Evolutionary conservation across 768 basidiomycete genomes (phyloP).

Genomic region (Imleria badia): DNA sequence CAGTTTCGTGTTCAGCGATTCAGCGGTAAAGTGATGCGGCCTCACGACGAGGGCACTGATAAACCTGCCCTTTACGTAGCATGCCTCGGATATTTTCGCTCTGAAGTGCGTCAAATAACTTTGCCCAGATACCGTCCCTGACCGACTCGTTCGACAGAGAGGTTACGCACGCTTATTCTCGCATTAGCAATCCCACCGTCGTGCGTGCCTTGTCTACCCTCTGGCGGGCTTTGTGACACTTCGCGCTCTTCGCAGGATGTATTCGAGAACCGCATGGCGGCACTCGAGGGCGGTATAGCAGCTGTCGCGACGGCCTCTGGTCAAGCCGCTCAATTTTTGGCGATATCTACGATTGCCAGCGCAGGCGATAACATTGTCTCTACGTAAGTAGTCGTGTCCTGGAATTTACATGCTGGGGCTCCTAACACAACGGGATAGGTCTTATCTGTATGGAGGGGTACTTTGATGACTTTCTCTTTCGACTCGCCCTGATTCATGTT

Average conservation of each 20-base stretch:
- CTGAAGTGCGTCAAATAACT: conserved; percentile 3
- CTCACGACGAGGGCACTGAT: too few relatives aligned
- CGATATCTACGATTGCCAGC: conserved; percentile 58
- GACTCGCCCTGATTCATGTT: not conserved
- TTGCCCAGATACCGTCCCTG: not conserved
- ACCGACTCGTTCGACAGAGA: conserved; percentile 1
- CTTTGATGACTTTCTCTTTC: not conserved
- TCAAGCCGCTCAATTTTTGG: conserved; percentile 75
- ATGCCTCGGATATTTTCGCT: conserved; percentile 14
- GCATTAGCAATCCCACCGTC: conserved; percentile 23
- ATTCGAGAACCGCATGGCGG: conserved; percentile 77
- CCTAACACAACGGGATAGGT: conserved; percentile 1
- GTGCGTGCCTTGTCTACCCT: not conserved
- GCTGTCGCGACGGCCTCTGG: conserved; percentile 76
- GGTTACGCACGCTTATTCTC: conserved; percentile 12
- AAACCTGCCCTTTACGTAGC: not conserved
- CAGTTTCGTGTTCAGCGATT: conserved; percentile 71
- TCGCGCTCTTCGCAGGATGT: conserved; percentile 48
- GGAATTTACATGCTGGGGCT: not conserved
- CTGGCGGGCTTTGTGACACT: not conserved
- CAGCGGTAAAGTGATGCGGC: conserved; percentile 36
- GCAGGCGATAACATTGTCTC: conserved; percentile 79
- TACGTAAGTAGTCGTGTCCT: conserved; percentile 53
- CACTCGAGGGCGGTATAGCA: conserved; percentile 76
- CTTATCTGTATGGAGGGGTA: conserved; percentile 22